phyloP scores from a whole-genome alignment of 495 filamentous ascomycete species.

The Sabuloglossum arenarium region DNA sequence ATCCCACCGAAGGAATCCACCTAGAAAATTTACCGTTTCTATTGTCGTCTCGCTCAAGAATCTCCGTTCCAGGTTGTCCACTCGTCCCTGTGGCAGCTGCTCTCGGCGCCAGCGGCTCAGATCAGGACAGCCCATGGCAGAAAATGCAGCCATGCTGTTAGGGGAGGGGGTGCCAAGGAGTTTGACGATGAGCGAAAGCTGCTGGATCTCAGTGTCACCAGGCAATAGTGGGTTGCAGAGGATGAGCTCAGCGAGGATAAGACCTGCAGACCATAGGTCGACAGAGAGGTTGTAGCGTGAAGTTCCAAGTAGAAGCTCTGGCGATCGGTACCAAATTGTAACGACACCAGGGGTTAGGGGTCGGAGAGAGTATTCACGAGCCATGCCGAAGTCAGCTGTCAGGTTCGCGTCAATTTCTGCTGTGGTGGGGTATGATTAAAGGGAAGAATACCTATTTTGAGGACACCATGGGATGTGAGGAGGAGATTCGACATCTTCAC shows the following conservation, averaged over 20 bases:
- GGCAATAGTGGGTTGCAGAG: constrained; percentile 21
- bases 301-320: constrained; percentile 23
- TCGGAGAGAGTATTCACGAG: constrained; percentile 20
- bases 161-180: constrained; percentile 21
- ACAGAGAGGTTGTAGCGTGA: constrained; percentile 20
- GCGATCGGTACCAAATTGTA: constrained; percentile 22
- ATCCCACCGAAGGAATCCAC: constrained; percentile 14
- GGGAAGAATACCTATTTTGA: constrained; percentile 21
- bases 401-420: constrained; percentile 2
- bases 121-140: constrained; percentile 15
- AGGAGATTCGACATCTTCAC: constrained; percentile 28
- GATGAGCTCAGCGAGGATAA: constrained; percentile 24
- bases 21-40: constrained; percentile 12
- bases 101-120: constrained; percentile 15
- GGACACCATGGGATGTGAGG: constrained; percentile 21
- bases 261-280: constrained; percentile 25
- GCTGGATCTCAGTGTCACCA: constrained; percentile 21
- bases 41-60: constrained; percentile 10
- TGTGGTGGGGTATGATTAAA: neutral
- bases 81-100: constrained; percentile 10
- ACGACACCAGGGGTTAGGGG: constrained; percentile 25
- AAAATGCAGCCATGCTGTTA: constrained; percentile 16
- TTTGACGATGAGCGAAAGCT: constrained; percentile 21
- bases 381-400: constrained; percentile 27
- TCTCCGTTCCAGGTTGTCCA: constrained; percentile 14